These are phyloP conservation scores for Trametes hirsuta DNA, from an alignment of 1,284 basidiomycete species.

Conservation along the genomic window DNA sequence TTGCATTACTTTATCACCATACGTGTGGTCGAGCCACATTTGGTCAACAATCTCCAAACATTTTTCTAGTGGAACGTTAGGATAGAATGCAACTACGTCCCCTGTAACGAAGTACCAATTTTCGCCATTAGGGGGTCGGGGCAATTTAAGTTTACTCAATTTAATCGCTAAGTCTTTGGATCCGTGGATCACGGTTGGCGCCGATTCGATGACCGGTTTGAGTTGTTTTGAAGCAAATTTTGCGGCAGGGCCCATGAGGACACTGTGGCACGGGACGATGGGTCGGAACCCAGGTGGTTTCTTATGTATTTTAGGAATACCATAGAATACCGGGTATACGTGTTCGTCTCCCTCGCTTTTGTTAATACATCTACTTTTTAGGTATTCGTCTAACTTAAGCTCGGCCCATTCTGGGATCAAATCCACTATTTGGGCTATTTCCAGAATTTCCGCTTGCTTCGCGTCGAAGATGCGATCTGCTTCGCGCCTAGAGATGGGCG, in stretches of 20 bases:
- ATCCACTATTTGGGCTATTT: too few species aligned
- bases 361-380: not conserved
- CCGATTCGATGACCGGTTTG: conserved; percentile 3
- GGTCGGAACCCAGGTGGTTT: conserved; percentile 4
- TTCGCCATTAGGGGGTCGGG: not conserved
- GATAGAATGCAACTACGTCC: conserved; percentile 13
- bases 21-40: not conserved
- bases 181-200: conserved; percentile 10
- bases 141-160: not conserved
- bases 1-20: too few species aligned
- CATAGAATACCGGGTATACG: not conserved
- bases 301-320: conserved; percentile 11
- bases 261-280: conserved; percentile 8
- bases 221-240: conserved; percentile 5
- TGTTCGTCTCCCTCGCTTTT: not conserved
- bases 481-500: not conserved
- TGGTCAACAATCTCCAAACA: not conserved
- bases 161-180: conserved; percentile 7
- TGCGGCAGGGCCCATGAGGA: not conserved
- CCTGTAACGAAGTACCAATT: conserved; percentile 4
- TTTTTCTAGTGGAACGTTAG: not conserved
- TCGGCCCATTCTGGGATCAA: too few species aligned
- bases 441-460: too few species aligned
- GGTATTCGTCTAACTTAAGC: too few species aligned
- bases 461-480: too few species aligned